These are phyloP conservation scores for Tirmania nivea DNA, from an alignment of 495 filamentous ascomycete species.

Conservation along the genomic window DNA sequence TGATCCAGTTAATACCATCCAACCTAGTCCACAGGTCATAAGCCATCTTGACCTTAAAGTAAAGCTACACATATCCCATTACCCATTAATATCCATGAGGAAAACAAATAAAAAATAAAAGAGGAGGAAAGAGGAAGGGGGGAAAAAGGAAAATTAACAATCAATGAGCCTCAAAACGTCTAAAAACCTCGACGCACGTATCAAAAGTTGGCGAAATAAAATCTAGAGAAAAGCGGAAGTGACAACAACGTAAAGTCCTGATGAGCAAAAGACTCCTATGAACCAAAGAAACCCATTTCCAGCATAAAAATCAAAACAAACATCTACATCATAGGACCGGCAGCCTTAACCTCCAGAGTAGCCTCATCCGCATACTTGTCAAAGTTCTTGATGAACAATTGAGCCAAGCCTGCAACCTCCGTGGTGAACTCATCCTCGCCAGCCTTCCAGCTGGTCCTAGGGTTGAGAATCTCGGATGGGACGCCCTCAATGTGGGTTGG, in stretches of 20 bases:
- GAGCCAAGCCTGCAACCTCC: conserved; percentile 74
- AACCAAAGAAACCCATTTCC: not conserved
- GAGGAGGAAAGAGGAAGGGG: not conserved
- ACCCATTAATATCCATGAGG: not conserved
- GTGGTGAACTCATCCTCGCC: conserved; percentile 51
- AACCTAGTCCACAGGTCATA: too few species aligned
- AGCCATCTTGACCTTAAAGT: too few species aligned
- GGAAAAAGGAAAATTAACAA: not conserved
- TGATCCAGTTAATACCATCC: too few species aligned
- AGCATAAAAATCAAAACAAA: not conserved
- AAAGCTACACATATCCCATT: too few species aligned
- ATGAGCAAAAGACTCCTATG: not conserved
- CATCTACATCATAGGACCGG: conserved; percentile 28
- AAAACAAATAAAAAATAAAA: not conserved
- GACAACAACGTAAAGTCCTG: not conserved
- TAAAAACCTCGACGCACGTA: too few species aligned
- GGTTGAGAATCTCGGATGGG: conserved; percentile 81
- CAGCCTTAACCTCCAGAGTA: conserved; percentile 57
- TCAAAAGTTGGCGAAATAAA: not conserved
- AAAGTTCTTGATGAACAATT: conserved; percentile 88
- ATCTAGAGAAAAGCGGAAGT: not conserved
- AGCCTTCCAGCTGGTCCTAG: conserved; percentile 73
- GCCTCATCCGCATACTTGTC: conserved; percentile 80
- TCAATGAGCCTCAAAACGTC: not conserved
- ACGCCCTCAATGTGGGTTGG: conserved; percentile 72